Base-by-base conservation (phyloP, 352 stramenopile species). In the Globisporangium ultimum region DNA sequence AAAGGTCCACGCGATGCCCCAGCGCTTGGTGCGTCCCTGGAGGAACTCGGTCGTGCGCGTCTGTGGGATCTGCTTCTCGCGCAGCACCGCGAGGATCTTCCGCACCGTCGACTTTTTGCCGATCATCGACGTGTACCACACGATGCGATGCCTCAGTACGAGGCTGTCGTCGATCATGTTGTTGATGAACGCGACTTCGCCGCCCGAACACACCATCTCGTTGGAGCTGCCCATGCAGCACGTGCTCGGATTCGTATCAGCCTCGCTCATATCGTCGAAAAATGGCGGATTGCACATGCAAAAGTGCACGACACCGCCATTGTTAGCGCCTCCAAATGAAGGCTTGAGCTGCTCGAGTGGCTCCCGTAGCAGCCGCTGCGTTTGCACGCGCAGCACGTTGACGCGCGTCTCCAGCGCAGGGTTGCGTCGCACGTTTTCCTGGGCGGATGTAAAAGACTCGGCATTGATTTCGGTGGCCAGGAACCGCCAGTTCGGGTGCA, bases 201-300 rank as follows among this genome's bases (percentile, higher is more conserved):
- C 97, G 46, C 94, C 95, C 9, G 82, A 74, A 56, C 78, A 91
- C 2, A 89, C 79, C 90, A 97, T 96, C 65, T 97, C 88, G 42
- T 65, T 87, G 1, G 66, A 47, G 32, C 67, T 89, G 4, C 87
- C 87, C 75, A 80, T 93, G 63, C 85, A 96, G 49, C 69, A 73
- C 18, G 76, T 62, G 13, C 80, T 71, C 32, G 84, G 87, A 51
- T 96, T 93, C 53, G 81, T 88, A 46, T 94, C 81, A 3, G 85
- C 82, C 47, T 96, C 76, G 32, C 70, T 61, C 56, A 88, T 84
- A 34, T 79, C 67, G 50, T 97, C 78, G 51, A 94, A 99, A 78
- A 99, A 99, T 0, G 97, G 97, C 51, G 97, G 97, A 67, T 99
- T 99, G 45, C 95, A 98, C 90, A 99, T 98, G 47, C 86, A 78